Percentiles rank a stretch among this genome's conserved stretches.
Conservation (phyloP, 1,284 basidiomycete genomes). For the Polyporus tsugae region DNA sequence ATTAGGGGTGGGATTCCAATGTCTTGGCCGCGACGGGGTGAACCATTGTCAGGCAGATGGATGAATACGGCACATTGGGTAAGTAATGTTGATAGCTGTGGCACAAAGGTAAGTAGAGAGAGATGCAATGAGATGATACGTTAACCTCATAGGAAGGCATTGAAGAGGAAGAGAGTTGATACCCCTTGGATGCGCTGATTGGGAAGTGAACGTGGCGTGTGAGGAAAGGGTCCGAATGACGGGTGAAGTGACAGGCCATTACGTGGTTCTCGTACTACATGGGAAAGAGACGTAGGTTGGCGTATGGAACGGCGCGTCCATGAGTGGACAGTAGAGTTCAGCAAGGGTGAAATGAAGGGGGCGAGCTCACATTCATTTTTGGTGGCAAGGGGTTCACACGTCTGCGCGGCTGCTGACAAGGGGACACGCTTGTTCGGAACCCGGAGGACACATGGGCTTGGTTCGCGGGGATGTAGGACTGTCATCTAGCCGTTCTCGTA, state of each 20-base stretch:
- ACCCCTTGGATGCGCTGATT: neutral
- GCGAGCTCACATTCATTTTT: slow-evolving; percentile 23
- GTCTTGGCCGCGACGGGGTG: neutral
- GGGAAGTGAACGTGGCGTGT: slow-evolving; percentile 24
- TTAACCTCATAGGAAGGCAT: slow-evolving; percentile 4
- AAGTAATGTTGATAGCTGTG: neutral
- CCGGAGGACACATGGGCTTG: neutral
- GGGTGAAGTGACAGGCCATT: slow-evolving; percentile 18
- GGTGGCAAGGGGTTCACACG: slow-evolving; percentile 26
- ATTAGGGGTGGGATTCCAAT: slow-evolving; percentile 29
- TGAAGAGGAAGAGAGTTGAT: slow-evolving; percentile 5
- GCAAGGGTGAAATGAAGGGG: slow-evolving; percentile 20
- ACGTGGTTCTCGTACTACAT: slow-evolving; percentile 18
- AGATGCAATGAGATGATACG: neutral
- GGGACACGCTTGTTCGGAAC: slow-evolving; percentile 6
- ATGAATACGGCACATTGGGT: neutral
- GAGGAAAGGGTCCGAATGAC: slow-evolving; percentile 15
- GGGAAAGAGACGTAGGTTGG: slow-evolving; percentile 17
- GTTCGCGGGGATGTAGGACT: too few relatives aligned
- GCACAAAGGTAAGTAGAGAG: neutral
- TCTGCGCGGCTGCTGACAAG: slow-evolving; percentile 29
- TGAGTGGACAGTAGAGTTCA: slow-evolving; percentile 19
- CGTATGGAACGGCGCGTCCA: slow-evolving; percentile 14
- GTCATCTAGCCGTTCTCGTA: slow-evolving; percentile 9
- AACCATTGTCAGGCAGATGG: neutral